Percentiles rank a stretch among this genome's conserved stretches.
These are phyloP conservation scores for Discostella stelligera DNA, from an alignment of 352 stramenopile species.

Conservation along the genomic window DNA sequence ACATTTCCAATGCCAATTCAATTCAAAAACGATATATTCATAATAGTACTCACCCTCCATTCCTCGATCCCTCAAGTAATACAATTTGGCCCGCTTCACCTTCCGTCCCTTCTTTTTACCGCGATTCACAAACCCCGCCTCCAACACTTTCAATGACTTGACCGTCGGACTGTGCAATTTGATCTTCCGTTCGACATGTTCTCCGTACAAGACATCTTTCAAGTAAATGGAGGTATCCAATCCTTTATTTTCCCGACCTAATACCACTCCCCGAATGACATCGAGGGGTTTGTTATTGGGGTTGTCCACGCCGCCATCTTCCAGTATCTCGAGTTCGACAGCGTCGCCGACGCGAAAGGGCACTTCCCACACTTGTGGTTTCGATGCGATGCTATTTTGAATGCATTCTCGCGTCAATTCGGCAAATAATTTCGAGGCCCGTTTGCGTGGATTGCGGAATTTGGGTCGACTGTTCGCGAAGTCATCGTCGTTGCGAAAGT, in stretches of 20 bases:
- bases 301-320: constrained; percentile 56
- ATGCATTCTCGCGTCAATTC: constrained; percentile 56
- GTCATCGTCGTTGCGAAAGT: constrained; percentile 51
- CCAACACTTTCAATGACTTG: constrained; percentile 69
- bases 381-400: constrained; percentile 43
- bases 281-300: constrained; percentile 61
- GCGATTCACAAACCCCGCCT: constrained; percentile 73
- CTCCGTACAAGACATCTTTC: constrained; percentile 75
- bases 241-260: constrained; percentile 65
- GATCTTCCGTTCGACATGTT: constrained; percentile 72
- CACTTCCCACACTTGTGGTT: constrained; percentile 59
- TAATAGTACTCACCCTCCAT: constrained; percentile 56
- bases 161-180: constrained; percentile 74
- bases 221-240: constrained; percentile 67
- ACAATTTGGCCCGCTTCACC: constrained; percentile 77
- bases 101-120: constrained; percentile 74
- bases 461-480: constrained; percentile 51
- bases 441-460: constrained; percentile 74
- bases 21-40: neutral
- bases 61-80: constrained; percentile 76
- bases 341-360: constrained; percentile 76
- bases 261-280: constrained; percentile 70
- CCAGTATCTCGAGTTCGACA: constrained; percentile 67
- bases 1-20: no score
- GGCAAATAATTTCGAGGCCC: constrained; percentile 67